phyloP scores from a whole-genome alignment of 768 basidiomycete species.

The Naganishia onofrii region DNA sequence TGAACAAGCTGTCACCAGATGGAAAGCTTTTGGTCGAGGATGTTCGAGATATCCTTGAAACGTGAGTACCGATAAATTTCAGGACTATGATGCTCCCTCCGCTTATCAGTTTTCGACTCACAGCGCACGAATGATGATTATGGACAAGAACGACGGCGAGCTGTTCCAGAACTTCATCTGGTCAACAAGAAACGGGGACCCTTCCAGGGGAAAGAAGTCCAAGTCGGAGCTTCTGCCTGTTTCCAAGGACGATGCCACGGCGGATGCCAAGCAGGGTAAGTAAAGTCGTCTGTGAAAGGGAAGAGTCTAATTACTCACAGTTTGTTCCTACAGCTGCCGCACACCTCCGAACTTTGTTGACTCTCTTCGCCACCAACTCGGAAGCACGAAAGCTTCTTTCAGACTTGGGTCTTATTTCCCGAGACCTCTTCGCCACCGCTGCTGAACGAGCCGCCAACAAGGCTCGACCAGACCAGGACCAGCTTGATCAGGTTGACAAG shows the following conservation, averaged over 20 bases:
- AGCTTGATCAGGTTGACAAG: conserved; percentile 66
- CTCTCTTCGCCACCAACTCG: conserved; percentile 85
- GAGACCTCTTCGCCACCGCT: conserved; percentile 75
- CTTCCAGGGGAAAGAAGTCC: conserved; percentile 52
- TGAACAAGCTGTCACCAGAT: conserved; percentile 68
- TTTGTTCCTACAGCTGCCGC: conserved; percentile 62
- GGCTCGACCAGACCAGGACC: conserved; percentile 66
- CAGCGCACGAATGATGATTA: conserved; percentile 61
- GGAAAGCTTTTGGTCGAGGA: conserved; percentile 75
- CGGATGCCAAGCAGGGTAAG: conserved; percentile 62
- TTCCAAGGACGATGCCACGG: conserved; percentile 59
- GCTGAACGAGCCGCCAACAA: conserved; percentile 68
- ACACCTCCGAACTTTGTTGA: conserved; percentile 82
- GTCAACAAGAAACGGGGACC: conserved; percentile 59
- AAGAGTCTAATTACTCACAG: no score
- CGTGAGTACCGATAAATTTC: conserved; percentile 26
- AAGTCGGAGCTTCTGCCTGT: conserved; percentile 59
- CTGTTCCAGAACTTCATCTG: conserved; percentile 87
- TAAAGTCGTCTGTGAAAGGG: neutral
- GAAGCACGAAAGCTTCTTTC: conserved; percentile 78
- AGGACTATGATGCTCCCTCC: no score
- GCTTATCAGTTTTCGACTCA: conserved; percentile 23
- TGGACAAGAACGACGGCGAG: conserved; percentile 82
- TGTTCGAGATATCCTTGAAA: conserved; percentile 33
- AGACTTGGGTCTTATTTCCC: conserved; percentile 55